phyloP scores from a whole-genome alignment of 176 grass and related monocot genomes.

The Bonia amplexicaulis region DNA sequence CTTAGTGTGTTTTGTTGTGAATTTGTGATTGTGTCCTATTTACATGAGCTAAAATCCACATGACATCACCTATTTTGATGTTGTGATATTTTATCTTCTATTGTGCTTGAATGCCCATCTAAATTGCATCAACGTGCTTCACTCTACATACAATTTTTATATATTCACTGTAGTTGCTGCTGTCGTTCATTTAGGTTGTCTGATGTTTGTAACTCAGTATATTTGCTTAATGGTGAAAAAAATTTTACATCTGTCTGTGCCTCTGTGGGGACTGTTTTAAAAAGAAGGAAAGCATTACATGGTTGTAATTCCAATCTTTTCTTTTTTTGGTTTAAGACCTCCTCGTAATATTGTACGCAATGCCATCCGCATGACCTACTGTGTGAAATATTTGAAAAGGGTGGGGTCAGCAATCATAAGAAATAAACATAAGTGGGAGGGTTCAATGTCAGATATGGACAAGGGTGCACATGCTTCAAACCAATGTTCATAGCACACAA shows the following conservation, averaged over 20 bases:
- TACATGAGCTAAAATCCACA: background rate
- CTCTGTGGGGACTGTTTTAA: background rate
- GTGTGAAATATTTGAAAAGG: background rate
- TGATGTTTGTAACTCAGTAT: background rate
- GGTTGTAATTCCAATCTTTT: background rate
- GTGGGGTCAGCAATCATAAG: background rate
- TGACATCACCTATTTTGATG: background rate
- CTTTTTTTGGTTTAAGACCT: background rate
- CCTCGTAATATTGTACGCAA: background rate
- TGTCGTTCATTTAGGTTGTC: background rate
- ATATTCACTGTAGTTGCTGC: background rate
- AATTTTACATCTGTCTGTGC: background rate
- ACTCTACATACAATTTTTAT: background rate
- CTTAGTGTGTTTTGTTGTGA: background rate
- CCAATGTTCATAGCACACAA: background rate
- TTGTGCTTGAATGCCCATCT: background rate
- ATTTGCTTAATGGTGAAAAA: background rate
- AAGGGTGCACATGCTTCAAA: background rate
- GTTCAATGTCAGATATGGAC: background rate
- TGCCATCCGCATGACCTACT: background rate
- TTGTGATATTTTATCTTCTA: background rate
- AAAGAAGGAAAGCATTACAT: background rate
- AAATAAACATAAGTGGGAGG: background rate
- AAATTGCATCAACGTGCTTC: background rate
- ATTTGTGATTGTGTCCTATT: background rate